Evolutionary conservation across 2,329 filamentous ascomycete species (phyloP).

Genomic region (Aureobasidium sp.): DNA sequence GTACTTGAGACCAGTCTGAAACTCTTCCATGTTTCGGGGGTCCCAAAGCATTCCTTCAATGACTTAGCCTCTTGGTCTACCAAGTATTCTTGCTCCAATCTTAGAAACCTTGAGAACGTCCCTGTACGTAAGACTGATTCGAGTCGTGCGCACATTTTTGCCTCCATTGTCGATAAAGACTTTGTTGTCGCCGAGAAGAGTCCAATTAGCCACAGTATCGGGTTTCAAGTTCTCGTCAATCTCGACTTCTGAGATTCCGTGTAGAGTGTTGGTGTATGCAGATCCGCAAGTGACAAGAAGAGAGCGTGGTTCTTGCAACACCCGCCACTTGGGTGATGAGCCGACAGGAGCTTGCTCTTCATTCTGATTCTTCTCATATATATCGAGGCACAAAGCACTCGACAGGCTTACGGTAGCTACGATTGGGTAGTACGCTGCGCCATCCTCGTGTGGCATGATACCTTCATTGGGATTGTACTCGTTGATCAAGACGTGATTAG

Average conservation of each 20-base stretch:
- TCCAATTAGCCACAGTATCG: constrained; percentile 60
- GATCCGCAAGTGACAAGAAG: constrained; percentile 61
- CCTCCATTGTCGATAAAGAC: constrained; percentile 38
- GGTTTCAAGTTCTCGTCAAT: constrained; percentile 57
- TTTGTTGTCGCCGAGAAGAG: constrained; percentile 46
- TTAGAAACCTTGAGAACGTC: constrained; percentile 79
- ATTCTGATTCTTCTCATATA: constrained; percentile 44
- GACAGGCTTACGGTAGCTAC: constrained; percentile 89
- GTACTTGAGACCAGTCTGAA: neutral
- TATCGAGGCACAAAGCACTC: constrained; percentile 65
- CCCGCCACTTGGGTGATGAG: constrained; percentile 44
- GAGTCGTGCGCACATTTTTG: constrained; percentile 47
- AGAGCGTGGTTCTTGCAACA: constrained; percentile 79
- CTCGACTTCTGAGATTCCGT: constrained; percentile 60
- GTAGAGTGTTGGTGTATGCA: constrained; percentile 63
- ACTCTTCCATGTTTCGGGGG: neutral
- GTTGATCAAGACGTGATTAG: constrained; percentile 91
- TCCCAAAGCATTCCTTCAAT: neutral
- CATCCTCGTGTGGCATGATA: constrained; percentile 98
- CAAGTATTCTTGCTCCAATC: constrained; percentile 58
- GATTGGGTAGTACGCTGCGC: constrained; percentile 73
- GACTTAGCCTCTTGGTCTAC: constrained; percentile 21
- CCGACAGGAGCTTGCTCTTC: constrained; percentile 39
- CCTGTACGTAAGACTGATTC: constrained; percentile 71
- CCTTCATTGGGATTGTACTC: constrained; percentile 81